Base-by-base conservation (phyloP, 495 filamentous ascomycete genomes). In the Trichoderma gamsii region DNA sequence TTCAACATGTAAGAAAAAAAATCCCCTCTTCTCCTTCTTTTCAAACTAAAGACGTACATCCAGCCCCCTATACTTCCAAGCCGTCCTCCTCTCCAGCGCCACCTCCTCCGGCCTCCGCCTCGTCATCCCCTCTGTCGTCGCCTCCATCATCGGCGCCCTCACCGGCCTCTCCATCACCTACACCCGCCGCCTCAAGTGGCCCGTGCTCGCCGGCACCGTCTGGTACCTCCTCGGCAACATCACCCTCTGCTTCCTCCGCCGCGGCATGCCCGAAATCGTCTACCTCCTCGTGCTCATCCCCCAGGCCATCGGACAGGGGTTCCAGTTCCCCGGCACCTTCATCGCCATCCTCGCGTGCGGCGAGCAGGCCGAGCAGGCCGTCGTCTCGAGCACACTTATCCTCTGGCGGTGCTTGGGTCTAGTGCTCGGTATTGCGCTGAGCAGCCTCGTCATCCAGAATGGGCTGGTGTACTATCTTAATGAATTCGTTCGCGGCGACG, bases 391-490 rank as follows among this genome's bases (percentile, higher is more conserved):
- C 38, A 92, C 90, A 0, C 72, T 92, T 61, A 84, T 87, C 9
- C 77, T 93, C 18, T 90, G 86, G 83, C 78, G 90, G 21, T 86
- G 84, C 63, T 73, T 92, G 38, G 91, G 90, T 12, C 83, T 80
- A 59, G 89, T 93, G 2, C 81, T 93, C 72, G 91, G 90, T 9
- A 85, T 93, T 35, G 84, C 89, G 4, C 79, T 81, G 38, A 89
- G 87, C 67, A 91, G 88, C 73, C 82, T 92, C 71, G 85, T 93
- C 29, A 80, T 94, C 69, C 91, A 94, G 76, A 93, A 93, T 73
- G 80, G 83, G 3, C 80, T 94, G 41, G 71, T 83, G 27, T 82
- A 79, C 13, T 86, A 87, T 65, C 79, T 94, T 0, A 76, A 86
- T 0, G 69, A 75, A 56, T 79, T 82, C 51, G 86, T 93, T 0